A percentile compares a stretch with the other conserved stretches of the same genome.
Conservation (phyloP, 305 asterid genomes). For the Solanum hybrid region DNA sequence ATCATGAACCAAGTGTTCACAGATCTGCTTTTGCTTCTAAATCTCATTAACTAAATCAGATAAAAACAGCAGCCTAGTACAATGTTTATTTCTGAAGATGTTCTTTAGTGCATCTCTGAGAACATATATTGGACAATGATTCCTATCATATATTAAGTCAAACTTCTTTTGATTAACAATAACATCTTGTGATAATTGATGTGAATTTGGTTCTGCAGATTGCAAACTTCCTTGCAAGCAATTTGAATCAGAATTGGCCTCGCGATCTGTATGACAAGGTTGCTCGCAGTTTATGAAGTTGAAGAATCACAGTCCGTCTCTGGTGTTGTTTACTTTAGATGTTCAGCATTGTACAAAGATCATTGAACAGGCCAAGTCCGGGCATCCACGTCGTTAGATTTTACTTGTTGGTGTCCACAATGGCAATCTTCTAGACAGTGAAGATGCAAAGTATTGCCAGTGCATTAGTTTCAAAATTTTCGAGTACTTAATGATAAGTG, state of each 20-base stretch:
- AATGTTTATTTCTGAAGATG: neutral
- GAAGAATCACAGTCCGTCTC: too few relatives aligned
- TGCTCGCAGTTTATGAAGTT: constrained; percentile 64
- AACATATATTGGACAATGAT: neutral
- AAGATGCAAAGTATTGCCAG: neutral
- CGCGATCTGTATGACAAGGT: constrained; percentile 88
- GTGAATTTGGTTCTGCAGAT: constrained; percentile 47
- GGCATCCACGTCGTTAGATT: neutral
- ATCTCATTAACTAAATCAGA: neutral
- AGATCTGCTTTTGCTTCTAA: neutral
- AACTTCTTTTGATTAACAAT: neutral
- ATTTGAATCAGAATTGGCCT: constrained; percentile 81
- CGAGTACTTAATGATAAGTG: neutral
- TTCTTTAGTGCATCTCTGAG: neutral
- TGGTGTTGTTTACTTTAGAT: neutral
- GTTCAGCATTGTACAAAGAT: neutral
- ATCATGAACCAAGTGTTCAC: neutral
- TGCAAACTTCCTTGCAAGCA: constrained; percentile 85
- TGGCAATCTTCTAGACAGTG: neutral
- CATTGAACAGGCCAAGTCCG: neutral
- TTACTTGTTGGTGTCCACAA: neutral
- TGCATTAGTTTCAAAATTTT: neutral
- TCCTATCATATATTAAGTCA: neutral
- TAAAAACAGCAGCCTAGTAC: neutral
- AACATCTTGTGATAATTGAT: neutral